Evolutionary conservation across 495 filamentous ascomycete genomes (phyloP), one percentile per base, ranked within the genome.

Genomic region (Lichenothelia convexa): DNA sequence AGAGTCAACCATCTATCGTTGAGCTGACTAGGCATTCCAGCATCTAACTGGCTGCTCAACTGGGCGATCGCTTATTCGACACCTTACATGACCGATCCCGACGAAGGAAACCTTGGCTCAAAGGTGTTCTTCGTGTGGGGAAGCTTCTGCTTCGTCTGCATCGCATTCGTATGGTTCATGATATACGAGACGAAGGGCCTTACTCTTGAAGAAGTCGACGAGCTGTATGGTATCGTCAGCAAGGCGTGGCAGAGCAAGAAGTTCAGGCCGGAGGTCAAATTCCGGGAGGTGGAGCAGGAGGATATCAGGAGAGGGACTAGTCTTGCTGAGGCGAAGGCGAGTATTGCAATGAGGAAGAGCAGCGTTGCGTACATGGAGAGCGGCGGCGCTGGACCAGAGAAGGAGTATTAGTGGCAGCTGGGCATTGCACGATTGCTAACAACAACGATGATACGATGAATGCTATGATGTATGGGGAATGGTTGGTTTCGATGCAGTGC

Each of bases 101-200:
- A 44, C 32, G 30, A 60, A 31, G 57, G 54, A 20, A 54, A 60
- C 39, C 45, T 60, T 5, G 43, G 50, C 32, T 45, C 43, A 36
- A 57, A 56, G 39, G 54, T 60, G 19, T 60, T 60, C 44, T 60
- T 49, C 33, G 40, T 51, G 31, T 51, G 48, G 48, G 42, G 42
- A 18, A 17, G 31, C 18, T 45, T 43, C 38, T 41, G 38, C 45
- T 45, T 40, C 39, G 41, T 58, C 24, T 55, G 51, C 41, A 54
- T 58, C 37, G 41, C 35, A 16, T 59, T 59, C 41, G 50, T 56
- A 21, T 58, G 45, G 45, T 44, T 49, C 39, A 45, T 59, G 44
- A 56, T 59, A 43, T 59, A 59, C 46, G 56, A 59, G 40, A 59
- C 56, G 27, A 59, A 59, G 38, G 55, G 47, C 19, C 42, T 55